Percentiles rank a stretch among this genome's conserved stretches.
These are phyloP conservation scores for Clitoria ternatea DNA, from an alignment of 306 rosid species.

Conservation along the genomic window DNA sequence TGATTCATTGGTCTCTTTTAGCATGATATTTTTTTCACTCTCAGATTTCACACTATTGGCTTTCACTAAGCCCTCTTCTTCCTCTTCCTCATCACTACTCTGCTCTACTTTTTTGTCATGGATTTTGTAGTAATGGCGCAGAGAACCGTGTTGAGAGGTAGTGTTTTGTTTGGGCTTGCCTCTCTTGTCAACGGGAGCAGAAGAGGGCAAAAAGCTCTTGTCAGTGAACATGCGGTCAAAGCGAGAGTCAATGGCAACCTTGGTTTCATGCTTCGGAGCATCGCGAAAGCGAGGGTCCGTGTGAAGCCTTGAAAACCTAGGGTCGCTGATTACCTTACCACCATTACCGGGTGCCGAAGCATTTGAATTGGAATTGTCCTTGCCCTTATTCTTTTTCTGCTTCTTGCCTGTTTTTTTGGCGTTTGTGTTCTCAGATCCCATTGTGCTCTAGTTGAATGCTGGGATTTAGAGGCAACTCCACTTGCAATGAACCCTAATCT, in stretches of 20 bases:
- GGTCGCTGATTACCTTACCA: conserved; percentile 47
- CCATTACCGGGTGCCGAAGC: neutral
- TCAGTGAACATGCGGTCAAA: conserved; percentile 60
- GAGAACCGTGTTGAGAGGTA: conserved; percentile 23
- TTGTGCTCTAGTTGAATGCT: neutral
- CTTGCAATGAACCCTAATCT: too few relatives aligned
- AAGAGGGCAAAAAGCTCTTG: conserved; percentile 48
- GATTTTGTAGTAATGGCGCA: conserved; percentile 53
- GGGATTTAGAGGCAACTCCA: neutral
- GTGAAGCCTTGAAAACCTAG: conserved; percentile 57
- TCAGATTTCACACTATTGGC: neutral
- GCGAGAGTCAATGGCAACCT: conserved; percentile 76
- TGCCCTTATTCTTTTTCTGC: conserved; percentile 28
- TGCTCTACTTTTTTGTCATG: conserved; percentile 32
- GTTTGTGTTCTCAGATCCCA: conserved; percentile 28
- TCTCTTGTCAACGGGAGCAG: conserved; percentile 77
- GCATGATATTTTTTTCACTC: conserved; percentile 18
- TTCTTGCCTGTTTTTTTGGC: neutral
- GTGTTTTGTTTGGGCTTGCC: conserved; percentile 47
- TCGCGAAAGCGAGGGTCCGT: conserved; percentile 84
- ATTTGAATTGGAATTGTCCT: conserved; percentile 10
- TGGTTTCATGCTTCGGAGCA: conserved; percentile 52
- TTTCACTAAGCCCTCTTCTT: conserved; percentile 28
- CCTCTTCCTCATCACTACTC: conserved; percentile 27
- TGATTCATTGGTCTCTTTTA: conserved; percentile 15